These are phyloP conservation scores for Taiwanofungus camphoratus DNA, from an alignment of 1,284 basidiomycete genomes.

Conservation along the genomic window DNA sequence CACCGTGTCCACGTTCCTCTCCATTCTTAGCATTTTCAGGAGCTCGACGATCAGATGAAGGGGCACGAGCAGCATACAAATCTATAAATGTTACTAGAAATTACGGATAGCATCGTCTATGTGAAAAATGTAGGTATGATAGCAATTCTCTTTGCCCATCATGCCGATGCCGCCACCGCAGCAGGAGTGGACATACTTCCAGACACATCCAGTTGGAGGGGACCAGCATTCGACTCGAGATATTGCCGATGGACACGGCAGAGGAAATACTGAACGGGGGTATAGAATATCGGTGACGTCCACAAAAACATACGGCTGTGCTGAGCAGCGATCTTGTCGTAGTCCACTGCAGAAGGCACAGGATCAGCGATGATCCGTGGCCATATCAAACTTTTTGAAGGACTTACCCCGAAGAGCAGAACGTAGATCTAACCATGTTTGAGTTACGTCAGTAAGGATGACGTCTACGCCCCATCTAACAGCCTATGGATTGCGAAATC, in stretches of 20 bases:
- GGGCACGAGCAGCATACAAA: too few species aligned
- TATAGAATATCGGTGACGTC: conserved; percentile 62
- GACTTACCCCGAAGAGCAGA: conserved; percentile 55
- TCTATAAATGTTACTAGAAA: too few species aligned
- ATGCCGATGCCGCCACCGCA: not conserved
- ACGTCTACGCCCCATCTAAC: conserved; percentile 88
- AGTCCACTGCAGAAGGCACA: conserved; percentile 49
- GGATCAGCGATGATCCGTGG: conserved; percentile 3
- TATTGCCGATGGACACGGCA: conserved; percentile 6
- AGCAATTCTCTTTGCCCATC: too few species aligned
- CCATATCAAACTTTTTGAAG: not conserved
- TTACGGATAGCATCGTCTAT: too few species aligned
- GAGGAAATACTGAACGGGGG: conserved; percentile 33
- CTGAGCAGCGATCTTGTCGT: conserved; percentile 53
- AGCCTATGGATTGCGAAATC: conserved; percentile 53
- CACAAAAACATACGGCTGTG: conserved; percentile 71
- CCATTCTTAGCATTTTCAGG: too few species aligned
- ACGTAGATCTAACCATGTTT: conserved; percentile 72
- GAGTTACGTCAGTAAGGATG: conserved; percentile 85
- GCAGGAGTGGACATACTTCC: conserved; percentile 5
- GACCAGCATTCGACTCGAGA: conserved; percentile 23
- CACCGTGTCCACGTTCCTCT: too few species aligned
- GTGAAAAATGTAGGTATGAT: too few species aligned
- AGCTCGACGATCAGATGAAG: too few species aligned
- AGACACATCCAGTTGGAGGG: conserved; percentile 11